Evolutionary conservation across 2,329 filamentous ascomycete species (phyloP).

Genomic region (Fusarium vanettenii): DNA sequence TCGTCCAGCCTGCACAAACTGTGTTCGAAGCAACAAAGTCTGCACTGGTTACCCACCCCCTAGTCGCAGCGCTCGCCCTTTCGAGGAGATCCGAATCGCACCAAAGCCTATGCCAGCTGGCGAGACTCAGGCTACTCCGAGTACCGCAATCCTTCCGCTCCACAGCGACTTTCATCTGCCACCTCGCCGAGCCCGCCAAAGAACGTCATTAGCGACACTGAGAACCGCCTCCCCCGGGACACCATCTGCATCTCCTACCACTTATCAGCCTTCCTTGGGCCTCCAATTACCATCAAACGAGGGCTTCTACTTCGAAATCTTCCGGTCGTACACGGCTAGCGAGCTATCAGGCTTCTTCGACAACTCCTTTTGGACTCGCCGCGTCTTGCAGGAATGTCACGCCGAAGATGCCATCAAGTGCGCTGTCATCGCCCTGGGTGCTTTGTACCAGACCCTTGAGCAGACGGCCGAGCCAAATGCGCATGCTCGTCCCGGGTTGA

Average conservation of each 20-base stretch:
- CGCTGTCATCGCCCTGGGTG: conserved; percentile 73
- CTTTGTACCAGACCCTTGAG: conserved; percentile 75
- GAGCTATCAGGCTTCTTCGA: conserved; percentile 77
- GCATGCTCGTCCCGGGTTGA: conserved; percentile 42
- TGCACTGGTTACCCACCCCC: conserved; percentile 74
- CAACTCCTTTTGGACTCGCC: conserved; percentile 72
- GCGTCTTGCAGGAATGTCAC: conserved; percentile 73
- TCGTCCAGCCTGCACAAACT: conserved; percentile 70
- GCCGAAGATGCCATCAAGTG: conserved; percentile 71
- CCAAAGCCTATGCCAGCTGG: conserved; percentile 55
- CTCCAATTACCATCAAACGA: conserved; percentile 65
- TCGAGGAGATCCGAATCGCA: conserved; percentile 62
- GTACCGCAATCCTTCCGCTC: conserved; percentile 23
- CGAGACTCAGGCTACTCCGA: conserved; percentile 30
- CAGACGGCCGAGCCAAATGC: conserved; percentile 62
- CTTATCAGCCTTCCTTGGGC: conserved; percentile 57
- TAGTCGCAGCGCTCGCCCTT: conserved; percentile 57
- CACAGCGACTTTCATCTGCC: conserved; percentile 44
- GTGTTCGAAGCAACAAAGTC: conserved; percentile 66
- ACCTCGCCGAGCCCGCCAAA: conserved; percentile 47
- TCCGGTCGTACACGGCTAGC: conserved; percentile 69
- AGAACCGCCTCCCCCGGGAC: conserved; percentile 40
- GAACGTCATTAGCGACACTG: conserved; percentile 22
- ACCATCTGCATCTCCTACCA: conserved; percentile 42
- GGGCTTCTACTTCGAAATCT: conserved; percentile 70